Evolutionary conservation across 805 yeast species (phyloP).

Genomic region (Clavispora vitiphila): DNA sequence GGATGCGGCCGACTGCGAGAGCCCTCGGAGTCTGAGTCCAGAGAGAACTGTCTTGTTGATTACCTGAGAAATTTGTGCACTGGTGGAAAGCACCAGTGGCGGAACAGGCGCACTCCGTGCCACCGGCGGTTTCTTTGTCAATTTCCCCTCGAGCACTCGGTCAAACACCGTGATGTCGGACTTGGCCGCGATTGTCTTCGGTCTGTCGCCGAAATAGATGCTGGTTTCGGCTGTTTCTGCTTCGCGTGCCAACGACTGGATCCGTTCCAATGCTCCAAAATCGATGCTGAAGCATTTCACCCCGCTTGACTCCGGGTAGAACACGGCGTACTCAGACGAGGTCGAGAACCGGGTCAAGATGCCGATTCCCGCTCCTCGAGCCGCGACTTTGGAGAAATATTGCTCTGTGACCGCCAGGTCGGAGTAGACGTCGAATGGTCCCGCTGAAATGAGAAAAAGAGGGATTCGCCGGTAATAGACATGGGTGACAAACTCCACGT

Average conservation of each 20-base stretch:
- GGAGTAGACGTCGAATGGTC: conserved; percentile 14
- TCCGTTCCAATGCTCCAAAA: conserved; percentile 12
- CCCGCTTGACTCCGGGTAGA: conserved; percentile 19
- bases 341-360: not conserved
- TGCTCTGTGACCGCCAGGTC: conserved; percentile 8
- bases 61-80: conserved; percentile 30
- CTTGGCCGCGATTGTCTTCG: conserved; percentile 1
- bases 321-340: conserved; percentile 20
- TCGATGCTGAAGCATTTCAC: conserved; percentile 17
- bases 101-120: conserved; percentile 6
- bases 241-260: not conserved
- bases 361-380: not conserved
- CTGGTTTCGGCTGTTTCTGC: conserved; percentile 5
- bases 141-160: conserved; percentile 27
- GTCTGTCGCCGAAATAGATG: conserved; percentile 1
- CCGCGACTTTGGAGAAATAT: conserved; percentile 8
- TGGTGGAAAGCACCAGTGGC: conserved; percentile 15
- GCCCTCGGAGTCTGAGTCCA: conserved; percentile 39
- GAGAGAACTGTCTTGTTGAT: conserved; percentile 33
- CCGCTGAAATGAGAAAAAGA: conserved; percentile 10
- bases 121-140: conserved; percentile 13
- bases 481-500: conserved; percentile 3
- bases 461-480: conserved; percentile 12
- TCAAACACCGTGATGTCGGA: conserved; percentile 28
- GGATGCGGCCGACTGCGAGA: conserved; percentile 17